A percentile compares a stretch with the other conserved stretches of the same genome.
These are phyloP conservation scores for Xylariales sp. DNA, from an alignment of 2,329 filamentous ascomycete genomes.

Conservation along the genomic window DNA sequence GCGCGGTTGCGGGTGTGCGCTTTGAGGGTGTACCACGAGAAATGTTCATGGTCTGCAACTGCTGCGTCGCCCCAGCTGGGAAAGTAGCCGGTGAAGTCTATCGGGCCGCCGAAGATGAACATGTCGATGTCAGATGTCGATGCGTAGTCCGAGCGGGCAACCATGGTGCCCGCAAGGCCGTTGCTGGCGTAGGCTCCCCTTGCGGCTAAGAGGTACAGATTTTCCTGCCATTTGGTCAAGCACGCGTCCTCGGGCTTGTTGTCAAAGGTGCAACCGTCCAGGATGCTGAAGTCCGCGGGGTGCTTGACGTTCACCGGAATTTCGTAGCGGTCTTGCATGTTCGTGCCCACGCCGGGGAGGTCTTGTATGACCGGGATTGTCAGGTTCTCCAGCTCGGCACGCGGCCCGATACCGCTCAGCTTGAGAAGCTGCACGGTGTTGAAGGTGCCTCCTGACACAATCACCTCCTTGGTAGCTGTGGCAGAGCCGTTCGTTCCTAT, in stretches of 20 bases:
- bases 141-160: conserved; percentile 23
- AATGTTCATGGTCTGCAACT: conserved; percentile 32
- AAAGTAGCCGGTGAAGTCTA: conserved; percentile 35
- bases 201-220: conserved; percentile 14
- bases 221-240: conserved; percentile 20
- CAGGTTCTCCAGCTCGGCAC: conserved; percentile 30
- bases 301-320: conserved; percentile 39
- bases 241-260: conserved; percentile 29
- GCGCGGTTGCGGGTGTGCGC: conserved; percentile 53
- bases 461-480: conserved; percentile 40
- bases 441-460: conserved; percentile 46
- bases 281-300: conserved; percentile 31
- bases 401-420: conserved; percentile 42
- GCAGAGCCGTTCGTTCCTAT: conserved; percentile 25
- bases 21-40: conserved; percentile 46
- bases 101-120: conserved; percentile 34
- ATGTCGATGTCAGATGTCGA: conserved; percentile 27
- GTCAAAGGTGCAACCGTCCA: conserved; percentile 29
- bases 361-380: conserved; percentile 40
- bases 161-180: conserved; percentile 26
- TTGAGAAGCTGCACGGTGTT: conserved; percentile 50
- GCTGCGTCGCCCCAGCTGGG: conserved; percentile 30
- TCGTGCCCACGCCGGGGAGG: conserved; percentile 53
- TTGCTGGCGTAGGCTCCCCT: conserved; percentile 30
- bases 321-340: conserved; percentile 53